A percentile compares a stretch with the other conserved stretches of the same genome.
Conservation (phyloP, 495 filamentous ascomycete species). For the Lophiotrema nucula region DNA sequence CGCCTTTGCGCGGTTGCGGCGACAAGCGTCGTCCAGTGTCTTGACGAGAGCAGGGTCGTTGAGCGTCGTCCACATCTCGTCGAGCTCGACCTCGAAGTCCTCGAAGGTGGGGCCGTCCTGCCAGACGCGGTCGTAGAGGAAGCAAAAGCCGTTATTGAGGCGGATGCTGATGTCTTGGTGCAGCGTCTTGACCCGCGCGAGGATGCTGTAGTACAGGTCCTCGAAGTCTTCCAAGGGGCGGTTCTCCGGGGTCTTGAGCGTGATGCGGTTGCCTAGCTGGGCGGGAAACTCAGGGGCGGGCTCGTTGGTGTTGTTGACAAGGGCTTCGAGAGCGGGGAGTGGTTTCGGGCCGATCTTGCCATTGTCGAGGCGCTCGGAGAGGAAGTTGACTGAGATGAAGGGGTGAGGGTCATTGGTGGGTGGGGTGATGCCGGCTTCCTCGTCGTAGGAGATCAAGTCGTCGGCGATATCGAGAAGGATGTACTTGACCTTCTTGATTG, state of each 20-base stretch:
- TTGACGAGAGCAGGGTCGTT: conserved; percentile 2
- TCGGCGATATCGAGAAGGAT: background rate
- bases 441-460: background rate
- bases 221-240: conserved; percentile 20
- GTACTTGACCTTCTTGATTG: conserved; percentile 5
- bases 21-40: conserved; percentile 3
- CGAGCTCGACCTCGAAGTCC: background rate
- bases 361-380: conserved; percentile 2
- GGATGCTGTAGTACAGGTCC: conserved; percentile 13
- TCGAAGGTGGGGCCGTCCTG: background rate
- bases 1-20: background rate
- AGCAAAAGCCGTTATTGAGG: conserved; percentile 7
- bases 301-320: background rate
- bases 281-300: background rate
- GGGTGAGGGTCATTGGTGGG: background rate
- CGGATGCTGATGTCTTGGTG: conserved; percentile 1
- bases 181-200: background rate
- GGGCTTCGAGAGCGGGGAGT: no score
- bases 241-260: background rate
- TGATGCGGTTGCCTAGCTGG: background rate
- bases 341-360: background rate
- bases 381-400: background rate
- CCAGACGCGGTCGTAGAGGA: background rate
- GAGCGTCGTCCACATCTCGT: conserved; percentile 3
- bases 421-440: background rate